Evolutionary conservation across 176 grass and related monocot species (phyloP).

Genomic region (Oryza meridionalis): DNA sequence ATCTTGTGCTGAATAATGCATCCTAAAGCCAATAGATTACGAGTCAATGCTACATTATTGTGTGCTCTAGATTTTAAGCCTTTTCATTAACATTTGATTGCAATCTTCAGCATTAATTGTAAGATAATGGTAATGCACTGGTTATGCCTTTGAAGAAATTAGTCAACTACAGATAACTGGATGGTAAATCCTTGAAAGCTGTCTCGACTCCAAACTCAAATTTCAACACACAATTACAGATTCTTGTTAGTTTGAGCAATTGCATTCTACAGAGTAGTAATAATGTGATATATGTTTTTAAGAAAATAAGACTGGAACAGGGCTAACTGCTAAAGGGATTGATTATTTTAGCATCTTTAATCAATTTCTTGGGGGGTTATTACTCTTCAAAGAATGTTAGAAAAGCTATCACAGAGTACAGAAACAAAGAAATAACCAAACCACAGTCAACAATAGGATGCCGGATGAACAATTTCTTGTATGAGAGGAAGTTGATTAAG

Average conservation of each 20-base stretch:
- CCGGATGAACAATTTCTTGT: background rate
- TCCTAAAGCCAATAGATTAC: slow-evolving; percentile 5
- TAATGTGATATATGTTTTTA: background rate
- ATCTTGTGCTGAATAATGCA: background rate
- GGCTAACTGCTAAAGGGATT: slow-evolving; percentile 1
- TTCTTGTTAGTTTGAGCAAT: background rate
- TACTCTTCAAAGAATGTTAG: background rate
- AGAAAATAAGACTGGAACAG: background rate
- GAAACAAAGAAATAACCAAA: background rate
- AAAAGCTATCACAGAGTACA: background rate
- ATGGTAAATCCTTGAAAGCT: background rate
- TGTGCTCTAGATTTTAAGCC: background rate
- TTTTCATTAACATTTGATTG: background rate
- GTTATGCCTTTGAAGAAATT: background rate
- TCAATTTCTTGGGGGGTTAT: background rate
- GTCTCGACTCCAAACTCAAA: background rate
- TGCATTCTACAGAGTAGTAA: background rate
- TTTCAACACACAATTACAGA: background rate
- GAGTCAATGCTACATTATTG: background rate
- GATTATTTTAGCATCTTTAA: background rate
- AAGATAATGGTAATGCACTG: background rate
- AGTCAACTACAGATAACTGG: background rate
- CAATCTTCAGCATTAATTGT: background rate
- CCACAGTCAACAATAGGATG: background rate
- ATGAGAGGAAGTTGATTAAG: background rate